phyloP scores from a whole-genome alignment of 257 asterid genomes.

The Nicotiana paniculata region DNA sequence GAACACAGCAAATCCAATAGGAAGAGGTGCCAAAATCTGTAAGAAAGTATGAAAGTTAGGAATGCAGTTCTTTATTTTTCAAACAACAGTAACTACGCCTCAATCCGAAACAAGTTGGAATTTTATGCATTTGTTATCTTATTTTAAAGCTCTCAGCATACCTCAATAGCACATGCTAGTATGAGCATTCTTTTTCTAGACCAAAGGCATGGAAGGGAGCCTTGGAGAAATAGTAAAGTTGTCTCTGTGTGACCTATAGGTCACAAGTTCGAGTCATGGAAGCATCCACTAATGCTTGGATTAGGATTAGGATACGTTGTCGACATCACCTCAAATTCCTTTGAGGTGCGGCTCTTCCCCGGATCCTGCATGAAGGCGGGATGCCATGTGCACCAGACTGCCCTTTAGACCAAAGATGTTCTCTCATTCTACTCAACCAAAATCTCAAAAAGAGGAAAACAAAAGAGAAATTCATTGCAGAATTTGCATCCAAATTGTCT shows the following conservation, averaged over 20 bases:
- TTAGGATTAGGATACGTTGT: too few species aligned
- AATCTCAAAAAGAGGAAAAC: neutral
- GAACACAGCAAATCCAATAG: conserved; percentile 46
- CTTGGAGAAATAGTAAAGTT: too few species aligned
- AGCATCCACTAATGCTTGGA: too few species aligned
- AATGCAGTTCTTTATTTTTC: neutral
- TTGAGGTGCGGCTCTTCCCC: too few species aligned
- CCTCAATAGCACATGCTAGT: neutral
- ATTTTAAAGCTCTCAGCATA: too few species aligned
- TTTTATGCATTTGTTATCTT: neutral
- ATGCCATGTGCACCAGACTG: too few species aligned
- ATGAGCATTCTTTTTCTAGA: neutral
- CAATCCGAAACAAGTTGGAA: neutral
- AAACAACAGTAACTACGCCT: neutral
- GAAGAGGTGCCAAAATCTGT: conserved; percentile 50
- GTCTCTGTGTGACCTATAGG: too few species aligned
- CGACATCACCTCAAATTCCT: too few species aligned
- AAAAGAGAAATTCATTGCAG: neutral
- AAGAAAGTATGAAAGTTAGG: neutral
- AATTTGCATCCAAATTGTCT: neutral
- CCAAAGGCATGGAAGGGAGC: too few species aligned
- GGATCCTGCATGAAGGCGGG: too few species aligned
- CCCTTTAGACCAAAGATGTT: too few species aligned
- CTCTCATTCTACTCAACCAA: neutral
- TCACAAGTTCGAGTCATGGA: too few species aligned